A percentile compares a stretch with the other conserved stretches of the same genome.
Evolutionary conservation across 225 moss, liverwort and hornwort genomes (phyloP).

Genomic region (Physcomitrellopsis africana): DNA sequence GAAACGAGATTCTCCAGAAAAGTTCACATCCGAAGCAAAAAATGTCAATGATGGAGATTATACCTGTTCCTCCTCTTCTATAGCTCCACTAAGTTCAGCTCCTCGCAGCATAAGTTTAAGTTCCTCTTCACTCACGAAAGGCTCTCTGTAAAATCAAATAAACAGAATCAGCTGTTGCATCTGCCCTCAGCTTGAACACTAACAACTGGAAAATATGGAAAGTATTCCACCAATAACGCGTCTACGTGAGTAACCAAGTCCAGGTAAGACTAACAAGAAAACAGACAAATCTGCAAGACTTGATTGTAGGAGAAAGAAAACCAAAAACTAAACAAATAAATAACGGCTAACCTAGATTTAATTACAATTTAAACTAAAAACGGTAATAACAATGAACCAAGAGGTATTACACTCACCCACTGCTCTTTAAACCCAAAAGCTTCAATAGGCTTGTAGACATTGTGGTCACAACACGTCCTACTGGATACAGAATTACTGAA

Average conservation of each 20-base stretch:
- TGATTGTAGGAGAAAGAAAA: neutral
- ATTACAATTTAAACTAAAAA: neutral
- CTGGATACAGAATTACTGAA: constrained; percentile 90
- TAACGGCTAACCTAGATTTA: neutral
- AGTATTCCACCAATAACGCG: neutral
- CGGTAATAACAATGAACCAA: neutral
- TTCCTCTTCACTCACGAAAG: constrained; percentile 96
- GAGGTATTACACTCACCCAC: constrained; percentile 60
- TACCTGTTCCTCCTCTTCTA: constrained; percentile 99
- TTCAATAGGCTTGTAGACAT: constrained; percentile 86
- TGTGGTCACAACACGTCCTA: constrained; percentile 91
- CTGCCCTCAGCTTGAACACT: constrained; percentile 7
- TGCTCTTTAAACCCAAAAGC: constrained; percentile 87
- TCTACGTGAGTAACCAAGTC: too few relatives aligned
- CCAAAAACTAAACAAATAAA: neutral
- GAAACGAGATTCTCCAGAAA: neutral
- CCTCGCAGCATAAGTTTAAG: constrained; percentile 97
- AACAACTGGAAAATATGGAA: neutral
- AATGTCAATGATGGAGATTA: neutral
- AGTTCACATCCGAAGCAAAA: constrained; percentile 7
- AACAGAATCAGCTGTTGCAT: constrained; percentile 15
- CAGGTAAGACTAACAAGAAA: neutral
- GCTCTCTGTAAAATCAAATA: constrained; percentile 50
- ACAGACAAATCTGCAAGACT: neutral
- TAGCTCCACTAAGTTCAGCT: constrained; percentile 98